Evolutionary conservation across 441 rosid genomes (phyloP).

Genomic region (Adansonia rubrostipa): DNA sequence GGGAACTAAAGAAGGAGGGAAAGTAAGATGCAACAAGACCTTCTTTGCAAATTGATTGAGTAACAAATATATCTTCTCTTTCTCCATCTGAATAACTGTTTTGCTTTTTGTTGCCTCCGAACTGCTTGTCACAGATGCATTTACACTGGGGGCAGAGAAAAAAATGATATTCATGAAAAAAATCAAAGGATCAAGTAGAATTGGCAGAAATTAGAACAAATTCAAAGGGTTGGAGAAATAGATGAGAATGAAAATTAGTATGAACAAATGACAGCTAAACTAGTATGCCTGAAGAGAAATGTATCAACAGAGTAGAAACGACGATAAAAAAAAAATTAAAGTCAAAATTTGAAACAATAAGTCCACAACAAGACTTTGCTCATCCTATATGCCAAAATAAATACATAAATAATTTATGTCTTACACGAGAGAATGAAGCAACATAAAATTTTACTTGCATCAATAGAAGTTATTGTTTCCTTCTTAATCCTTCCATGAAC

Average conservation of each 20-base stretch:
- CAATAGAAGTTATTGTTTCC: conserved; percentile 5
- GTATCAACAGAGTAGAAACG: background rate
- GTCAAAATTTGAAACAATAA: background rate
- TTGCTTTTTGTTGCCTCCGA: conserved; percentile 86
- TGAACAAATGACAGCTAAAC: background rate
- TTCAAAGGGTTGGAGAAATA: background rate
- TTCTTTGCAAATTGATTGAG: conserved; percentile 74
- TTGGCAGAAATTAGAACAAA: conserved; percentile 4
- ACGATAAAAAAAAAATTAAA: background rate
- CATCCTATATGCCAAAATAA: conserved; percentile 11
- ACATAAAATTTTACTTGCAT: background rate
- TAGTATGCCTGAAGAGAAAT: background rate
- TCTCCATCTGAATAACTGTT: conserved; percentile 89
- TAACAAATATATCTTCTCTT: conserved; percentile 78
- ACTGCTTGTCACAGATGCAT: conserved; percentile 95
- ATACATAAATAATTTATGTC: conserved; percentile 11
- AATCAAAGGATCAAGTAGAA: background rate
- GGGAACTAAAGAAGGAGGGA: background rate
- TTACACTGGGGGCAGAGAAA: conserved; percentile 54
- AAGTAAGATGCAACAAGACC: conserved; percentile 37
- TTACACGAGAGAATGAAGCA: background rate
- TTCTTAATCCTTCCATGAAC: conserved; percentile 2
- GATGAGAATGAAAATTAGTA: background rate
- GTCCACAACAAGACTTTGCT: background rate
- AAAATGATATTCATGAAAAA: background rate